Conservation (phyloP, 768 basidiomycete species). For the Coprinellus micaceus region DNA sequence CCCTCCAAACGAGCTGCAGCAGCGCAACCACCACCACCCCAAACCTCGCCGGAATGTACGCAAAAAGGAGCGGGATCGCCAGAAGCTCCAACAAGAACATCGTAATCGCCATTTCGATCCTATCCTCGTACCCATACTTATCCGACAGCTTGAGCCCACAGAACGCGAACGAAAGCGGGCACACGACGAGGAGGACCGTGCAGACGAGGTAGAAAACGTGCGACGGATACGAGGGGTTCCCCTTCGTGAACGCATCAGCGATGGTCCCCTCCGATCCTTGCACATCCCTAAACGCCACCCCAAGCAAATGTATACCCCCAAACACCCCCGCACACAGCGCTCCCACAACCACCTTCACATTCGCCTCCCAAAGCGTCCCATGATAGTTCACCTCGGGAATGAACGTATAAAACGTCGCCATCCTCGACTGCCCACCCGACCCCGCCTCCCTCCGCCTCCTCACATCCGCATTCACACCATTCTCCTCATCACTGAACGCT, state of each 20-base stretch:
- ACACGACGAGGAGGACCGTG: neutral
- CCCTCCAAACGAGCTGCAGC: neutral
- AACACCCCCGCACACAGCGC: neutral
- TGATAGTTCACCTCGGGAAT: neutral
- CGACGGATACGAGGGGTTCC: neutral
- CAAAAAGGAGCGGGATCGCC: neutral
- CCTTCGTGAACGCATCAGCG: neutral
- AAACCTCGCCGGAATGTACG: neutral
- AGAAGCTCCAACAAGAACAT: neutral
- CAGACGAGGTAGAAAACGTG: neutral
- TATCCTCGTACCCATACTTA: neutral
- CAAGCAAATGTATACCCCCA: neutral
- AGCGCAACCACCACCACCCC: constrained; percentile 1
- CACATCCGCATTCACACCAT: neutral
- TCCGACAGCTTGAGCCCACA: neutral
- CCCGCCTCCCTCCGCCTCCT: constrained; percentile 1
- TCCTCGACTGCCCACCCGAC: neutral
- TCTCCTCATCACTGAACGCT: neutral
- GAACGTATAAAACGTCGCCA: neutral
- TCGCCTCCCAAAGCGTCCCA: neutral
- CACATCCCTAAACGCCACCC: neutral
- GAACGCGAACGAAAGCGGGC: neutral
- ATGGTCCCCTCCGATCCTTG: neutral
- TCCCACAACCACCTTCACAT: neutral
- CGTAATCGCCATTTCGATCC: neutral